These are phyloP conservation scores for Furcasterigmium sp. DNA, from an alignment of 2,329 filamentous ascomycete genomes.

Conservation along the genomic window DNA sequence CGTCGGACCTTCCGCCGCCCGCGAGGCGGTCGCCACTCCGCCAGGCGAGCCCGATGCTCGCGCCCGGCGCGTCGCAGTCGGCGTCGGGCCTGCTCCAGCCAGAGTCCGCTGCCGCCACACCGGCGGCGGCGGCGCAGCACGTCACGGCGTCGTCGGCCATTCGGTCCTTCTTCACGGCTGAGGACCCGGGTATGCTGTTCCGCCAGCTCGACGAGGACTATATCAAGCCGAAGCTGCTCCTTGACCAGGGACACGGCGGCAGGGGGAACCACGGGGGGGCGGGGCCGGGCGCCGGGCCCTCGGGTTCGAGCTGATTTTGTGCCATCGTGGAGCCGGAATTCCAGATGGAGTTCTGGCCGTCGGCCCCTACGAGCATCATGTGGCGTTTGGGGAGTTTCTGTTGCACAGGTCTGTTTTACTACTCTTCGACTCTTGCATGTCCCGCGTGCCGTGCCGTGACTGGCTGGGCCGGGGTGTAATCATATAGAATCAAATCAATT, in stretches of 20 bases:
- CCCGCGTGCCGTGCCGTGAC: too few species aligned
- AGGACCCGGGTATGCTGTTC: slow-evolving; percentile 88
- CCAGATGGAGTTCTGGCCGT: background rate
- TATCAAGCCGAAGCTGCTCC: slow-evolving; percentile 83
- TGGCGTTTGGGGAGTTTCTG: slow-evolving; percentile 4
- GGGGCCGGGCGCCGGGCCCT: slow-evolving; percentile 7
- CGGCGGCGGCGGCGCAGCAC: slow-evolving; percentile 23
- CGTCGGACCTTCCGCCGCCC: slow-evolving; percentile 60
- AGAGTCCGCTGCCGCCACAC: slow-evolving; percentile 10
- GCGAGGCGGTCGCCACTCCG: slow-evolving; percentile 36
- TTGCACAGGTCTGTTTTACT: slow-evolving; percentile 2
- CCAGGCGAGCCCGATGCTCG: slow-evolving; percentile 31
- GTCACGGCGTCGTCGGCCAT: slow-evolving; percentile 74
- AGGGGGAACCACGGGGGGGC: slow-evolving; percentile 3
- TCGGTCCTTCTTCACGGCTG: slow-evolving; percentile 73
- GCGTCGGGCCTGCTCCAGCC: slow-evolving; percentile 16
- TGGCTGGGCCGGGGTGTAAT: too few species aligned
- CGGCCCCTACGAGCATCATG: background rate
- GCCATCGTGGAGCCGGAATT: background rate
- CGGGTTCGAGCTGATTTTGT: background rate
- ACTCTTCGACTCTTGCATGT: background rate
- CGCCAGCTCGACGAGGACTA: slow-evolving; percentile 92
- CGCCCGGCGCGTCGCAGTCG: slow-evolving; percentile 8
- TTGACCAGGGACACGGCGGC: slow-evolving; percentile 57
- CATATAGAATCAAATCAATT: too few species aligned